Conservation (phyloP, 495 filamentous ascomycete species). For the Ramalina intermedia region DNA sequence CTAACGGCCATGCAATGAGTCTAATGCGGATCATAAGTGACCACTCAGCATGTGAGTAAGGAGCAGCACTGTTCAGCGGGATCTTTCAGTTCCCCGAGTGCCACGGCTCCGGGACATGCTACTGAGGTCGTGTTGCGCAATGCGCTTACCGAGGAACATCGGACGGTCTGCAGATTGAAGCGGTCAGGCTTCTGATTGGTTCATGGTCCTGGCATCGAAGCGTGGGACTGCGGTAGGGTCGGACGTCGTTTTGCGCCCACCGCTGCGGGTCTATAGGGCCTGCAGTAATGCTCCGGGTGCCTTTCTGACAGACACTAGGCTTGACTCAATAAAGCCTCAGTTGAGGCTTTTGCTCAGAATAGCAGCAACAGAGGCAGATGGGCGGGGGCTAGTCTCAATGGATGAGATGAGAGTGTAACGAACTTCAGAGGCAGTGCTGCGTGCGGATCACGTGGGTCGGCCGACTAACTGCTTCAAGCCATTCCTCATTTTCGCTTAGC, state of each 20-base stretch:
- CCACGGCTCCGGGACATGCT: constrained; percentile 1
- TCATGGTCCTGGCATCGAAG: background rate
- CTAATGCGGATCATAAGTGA: constrained; percentile 3
- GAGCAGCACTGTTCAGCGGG: background rate
- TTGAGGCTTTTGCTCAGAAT: constrained; percentile 1
- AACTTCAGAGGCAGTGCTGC: background rate
- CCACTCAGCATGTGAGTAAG: background rate
- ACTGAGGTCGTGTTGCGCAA: background rate
- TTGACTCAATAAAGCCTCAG: background rate
- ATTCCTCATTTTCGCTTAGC: background rate
- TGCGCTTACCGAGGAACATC: background rate
- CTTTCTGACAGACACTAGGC: background rate
- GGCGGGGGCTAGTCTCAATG: background rate
- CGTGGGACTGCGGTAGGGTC: background rate
- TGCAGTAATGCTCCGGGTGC: background rate
- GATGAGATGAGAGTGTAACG: background rate
- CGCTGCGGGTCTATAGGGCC: background rate
- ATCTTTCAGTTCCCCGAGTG: background rate
- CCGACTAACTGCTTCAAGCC: background rate
- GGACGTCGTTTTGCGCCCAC: constrained; percentile 1
- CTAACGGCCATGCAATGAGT: constrained; percentile 3
- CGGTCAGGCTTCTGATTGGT: background rate
- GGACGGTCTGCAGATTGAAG: background rate
- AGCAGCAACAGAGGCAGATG: constrained; percentile 2
- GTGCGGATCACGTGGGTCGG: background rate